These are phyloP conservation scores for Gossypium lobatum DNA, from an alignment of 441 rosid genomes.

Conservation along the genomic window DNA sequence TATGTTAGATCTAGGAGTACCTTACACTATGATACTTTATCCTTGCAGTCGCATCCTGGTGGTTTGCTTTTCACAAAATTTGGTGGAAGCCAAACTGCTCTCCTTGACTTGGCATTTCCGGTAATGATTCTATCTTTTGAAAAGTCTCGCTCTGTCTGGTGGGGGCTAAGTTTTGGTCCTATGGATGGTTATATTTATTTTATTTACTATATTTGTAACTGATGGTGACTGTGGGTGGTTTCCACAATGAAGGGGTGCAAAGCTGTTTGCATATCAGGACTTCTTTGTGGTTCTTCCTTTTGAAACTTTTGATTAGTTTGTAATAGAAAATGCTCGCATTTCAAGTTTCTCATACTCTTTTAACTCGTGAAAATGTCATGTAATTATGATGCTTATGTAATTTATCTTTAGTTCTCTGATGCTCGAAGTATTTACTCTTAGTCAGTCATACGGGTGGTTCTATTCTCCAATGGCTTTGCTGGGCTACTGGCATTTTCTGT, in stretches of 20 bases:
- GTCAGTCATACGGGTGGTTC: background rate
- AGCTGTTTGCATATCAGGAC: background rate
- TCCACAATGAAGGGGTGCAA: background rate
- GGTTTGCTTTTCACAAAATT: slow-evolving; percentile 79
- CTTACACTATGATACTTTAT: slow-evolving; percentile 13
- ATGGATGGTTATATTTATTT: background rate
- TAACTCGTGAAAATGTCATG: background rate
- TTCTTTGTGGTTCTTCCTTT: background rate
- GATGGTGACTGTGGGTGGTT: background rate
- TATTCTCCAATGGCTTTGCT: background rate
- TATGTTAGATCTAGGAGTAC: background rate
- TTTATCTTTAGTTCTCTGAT: background rate
- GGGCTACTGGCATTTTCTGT: background rate
- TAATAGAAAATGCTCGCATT: background rate
- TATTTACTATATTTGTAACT: background rate
- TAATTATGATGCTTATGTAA: background rate
- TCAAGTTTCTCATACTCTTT: background rate
- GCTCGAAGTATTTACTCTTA: slow-evolving; percentile 1
- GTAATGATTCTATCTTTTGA: slow-evolving; percentile 29
- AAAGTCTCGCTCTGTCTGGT: background rate
- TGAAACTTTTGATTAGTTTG: slow-evolving; percentile 2
- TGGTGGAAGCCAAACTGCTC: slow-evolving; percentile 77
- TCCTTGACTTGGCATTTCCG: slow-evolving; percentile 85
- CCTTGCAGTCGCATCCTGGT: slow-evolving; percentile 79
- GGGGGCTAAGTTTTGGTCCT: background rate